Base-by-base conservation (phyloP, 495 filamentous ascomycete species). In the Annulohypoxylon stygium region DNA sequence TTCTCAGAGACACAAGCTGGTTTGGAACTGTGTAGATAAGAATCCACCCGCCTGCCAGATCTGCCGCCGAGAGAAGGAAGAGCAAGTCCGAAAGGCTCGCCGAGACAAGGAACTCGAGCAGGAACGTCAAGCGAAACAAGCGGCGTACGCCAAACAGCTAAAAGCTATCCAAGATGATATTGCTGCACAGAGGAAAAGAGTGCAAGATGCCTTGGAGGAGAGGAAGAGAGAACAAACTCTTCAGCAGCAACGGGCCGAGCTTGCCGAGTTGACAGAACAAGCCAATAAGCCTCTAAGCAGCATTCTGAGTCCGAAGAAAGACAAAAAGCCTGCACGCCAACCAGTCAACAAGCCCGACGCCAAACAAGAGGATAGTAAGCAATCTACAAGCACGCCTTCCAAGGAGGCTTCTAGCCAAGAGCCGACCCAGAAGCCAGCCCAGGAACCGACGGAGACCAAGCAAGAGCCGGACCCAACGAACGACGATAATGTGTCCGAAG, bases 131-230 rank as follows among this genome's bases (percentile, higher is more conserved):
- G 80, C 68, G 18, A 83, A 85, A n/a, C 82, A 90, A 62, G 62
- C 72, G 43, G 84, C 78, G 14, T 89, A 93, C 74, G 73, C 73
- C 0, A 76, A 78, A 14, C 26, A 87, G 34, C 72, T 93, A 0
- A 84, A 85, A 25, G 83, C 86, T 37, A 58, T 92, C 0, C 76
- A 92, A 12, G 87, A 89, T n/a, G 85, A 91, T 51, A 83, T 91
- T 48, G 86, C 84, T 0, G 78, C 83, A 61, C 71, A 88, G 53
- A 83, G 83, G n/a, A 86, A 85, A 3, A 54, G 79, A 0, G 57
- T 83, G 47, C 84, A 83, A 63, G 86, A 90, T 63, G 47, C 76
- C 26, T 55, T 58, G 12, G 84, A 89, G 14, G 81, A 89, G 33
- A 47, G 69, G 0, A 78, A 88, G 20, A 81, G 85, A 30, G 65